Evolutionary conservation across 2,329 filamentous ascomycete species (phyloP).

Genomic region (Ascochyta rabiei): DNA sequence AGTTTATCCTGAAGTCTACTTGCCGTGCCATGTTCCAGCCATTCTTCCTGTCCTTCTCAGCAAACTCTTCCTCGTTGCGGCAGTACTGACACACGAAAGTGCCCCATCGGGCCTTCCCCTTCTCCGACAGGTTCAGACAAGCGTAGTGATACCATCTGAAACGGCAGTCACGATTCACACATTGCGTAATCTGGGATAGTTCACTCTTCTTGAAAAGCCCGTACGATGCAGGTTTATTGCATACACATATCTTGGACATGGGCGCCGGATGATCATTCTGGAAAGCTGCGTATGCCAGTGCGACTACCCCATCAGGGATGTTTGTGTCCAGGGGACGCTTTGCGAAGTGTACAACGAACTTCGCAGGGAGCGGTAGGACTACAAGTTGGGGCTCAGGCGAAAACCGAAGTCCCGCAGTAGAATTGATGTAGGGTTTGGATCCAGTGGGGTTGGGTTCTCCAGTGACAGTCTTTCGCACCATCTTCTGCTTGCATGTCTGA

Average conservation of each 20-base stretch:
- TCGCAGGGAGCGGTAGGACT: background rate
- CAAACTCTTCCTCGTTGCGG: conserved; percentile 11
- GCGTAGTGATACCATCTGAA: conserved; percentile 30
- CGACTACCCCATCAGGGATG: background rate
- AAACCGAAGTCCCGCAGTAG: background rate
- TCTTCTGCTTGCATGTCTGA: background rate
- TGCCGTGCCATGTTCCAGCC: background rate
- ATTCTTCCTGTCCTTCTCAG: background rate
- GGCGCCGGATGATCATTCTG: background rate
- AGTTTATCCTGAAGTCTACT: background rate
- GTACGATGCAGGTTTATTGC: conserved; percentile 17
- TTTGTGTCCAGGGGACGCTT: background rate
- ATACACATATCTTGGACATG: conserved; percentile 24
- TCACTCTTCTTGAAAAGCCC: conserved; percentile 1
- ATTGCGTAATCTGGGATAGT: conserved; percentile 21
- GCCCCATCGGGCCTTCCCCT: conserved; percentile 16
- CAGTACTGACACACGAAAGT: conserved; percentile 20
- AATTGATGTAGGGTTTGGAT: background rate
- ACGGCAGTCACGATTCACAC: conserved; percentile 19
- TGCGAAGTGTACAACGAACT: background rate
- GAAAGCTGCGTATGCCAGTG: background rate
- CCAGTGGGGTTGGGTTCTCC: background rate
- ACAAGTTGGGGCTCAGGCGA: background rate
- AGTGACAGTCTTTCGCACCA: background rate
- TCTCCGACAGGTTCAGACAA: conserved; percentile 25